Conservation (phyloP, 495 filamentous ascomycete species). For the Gamarada debralockiae region DNA sequence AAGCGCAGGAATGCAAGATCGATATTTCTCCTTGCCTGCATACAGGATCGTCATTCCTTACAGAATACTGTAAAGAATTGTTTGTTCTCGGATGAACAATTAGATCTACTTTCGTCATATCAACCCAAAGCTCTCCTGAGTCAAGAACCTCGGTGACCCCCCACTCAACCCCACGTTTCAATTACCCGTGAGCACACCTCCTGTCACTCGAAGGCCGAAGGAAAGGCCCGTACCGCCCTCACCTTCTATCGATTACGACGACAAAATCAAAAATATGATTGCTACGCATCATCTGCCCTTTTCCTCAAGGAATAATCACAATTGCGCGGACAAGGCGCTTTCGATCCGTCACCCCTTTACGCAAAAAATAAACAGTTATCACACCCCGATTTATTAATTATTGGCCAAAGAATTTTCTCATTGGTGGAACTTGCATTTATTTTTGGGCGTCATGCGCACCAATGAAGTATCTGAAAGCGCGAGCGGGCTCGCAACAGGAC, state of each 20-base stretch:
- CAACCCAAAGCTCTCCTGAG: too few species aligned
- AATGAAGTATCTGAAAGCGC: neutral
- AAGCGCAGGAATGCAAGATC: constrained; percentile 1
- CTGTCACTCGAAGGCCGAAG: neutral
- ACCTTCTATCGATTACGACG: neutral
- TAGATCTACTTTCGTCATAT: neutral
- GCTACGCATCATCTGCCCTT: too few species aligned
- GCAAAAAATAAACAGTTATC: constrained; percentile 40
- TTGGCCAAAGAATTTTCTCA: neutral
- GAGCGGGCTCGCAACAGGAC: neutral
- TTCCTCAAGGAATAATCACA: too few species aligned
- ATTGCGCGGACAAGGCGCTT: constrained; percentile 36
- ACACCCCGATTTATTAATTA: too few species aligned
- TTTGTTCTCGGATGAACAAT: neutral
- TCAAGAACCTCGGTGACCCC: neutral
- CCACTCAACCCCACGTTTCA: neutral
- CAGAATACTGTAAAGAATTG: neutral
- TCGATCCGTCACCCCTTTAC: constrained; percentile 48
- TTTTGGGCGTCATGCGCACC: constrained; percentile 1
- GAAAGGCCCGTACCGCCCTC: constrained; percentile 2
- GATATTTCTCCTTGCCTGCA: neutral
- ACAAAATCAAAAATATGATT: too few species aligned
- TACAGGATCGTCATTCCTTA: neutral
- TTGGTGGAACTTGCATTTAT: neutral
- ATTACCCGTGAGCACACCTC: neutral